Base-by-base conservation (phyloP, 1,284 basidiomycete genomes). In the Afroboletus lepidellus region DNA sequence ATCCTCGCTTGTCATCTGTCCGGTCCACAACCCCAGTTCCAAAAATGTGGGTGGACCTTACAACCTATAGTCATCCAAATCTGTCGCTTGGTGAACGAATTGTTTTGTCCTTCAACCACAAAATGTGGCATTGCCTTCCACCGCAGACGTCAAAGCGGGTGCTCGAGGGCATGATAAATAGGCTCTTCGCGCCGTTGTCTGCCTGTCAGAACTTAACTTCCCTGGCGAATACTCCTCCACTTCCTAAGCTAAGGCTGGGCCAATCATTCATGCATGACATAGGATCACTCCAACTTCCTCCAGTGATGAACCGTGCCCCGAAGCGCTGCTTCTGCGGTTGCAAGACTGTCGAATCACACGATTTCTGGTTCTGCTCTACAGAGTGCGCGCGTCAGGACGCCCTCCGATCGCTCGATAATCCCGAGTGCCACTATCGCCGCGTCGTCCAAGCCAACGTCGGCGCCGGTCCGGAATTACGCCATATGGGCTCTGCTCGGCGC, bases 331-430 rank as follows among this genome's bases (percentile, higher is more conserved):
- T 59, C 41, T 69, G 65, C 16, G 69, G 69, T 18, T 53, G 42
- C n/a, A 33, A 25, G 33, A 65, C 65, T 0, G 29, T 52, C 0
- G 49, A 55, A 37, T 53, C 43, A 15, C 69, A 67, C 24, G 67
- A 70, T 0, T 65, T 57, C 33, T 68, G 48, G 51, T 70, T 55
- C 30, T 67, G 65, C 33, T 70, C 69, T 20, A 54, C 50, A 0
- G 3, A 51, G 0, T 69, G 69, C 16, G 69, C 69, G 8, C 65
- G 57, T 21, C 29, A 20, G 9, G 69, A 70, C 27, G 48, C 69
- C 24, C 60, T 69, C 20, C 55, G 57, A 13, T 62, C 65, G 4
- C 64, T 70, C 20, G 57, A 47, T 7, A 46, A 47, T 8, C 46
- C 54, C 8, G 37, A 60, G n/a, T 57, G 48, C 30, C 69, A 67